phyloP scores from a whole-genome alignment of 257 asterid species.

The Cruciata laevipes region DNA sequence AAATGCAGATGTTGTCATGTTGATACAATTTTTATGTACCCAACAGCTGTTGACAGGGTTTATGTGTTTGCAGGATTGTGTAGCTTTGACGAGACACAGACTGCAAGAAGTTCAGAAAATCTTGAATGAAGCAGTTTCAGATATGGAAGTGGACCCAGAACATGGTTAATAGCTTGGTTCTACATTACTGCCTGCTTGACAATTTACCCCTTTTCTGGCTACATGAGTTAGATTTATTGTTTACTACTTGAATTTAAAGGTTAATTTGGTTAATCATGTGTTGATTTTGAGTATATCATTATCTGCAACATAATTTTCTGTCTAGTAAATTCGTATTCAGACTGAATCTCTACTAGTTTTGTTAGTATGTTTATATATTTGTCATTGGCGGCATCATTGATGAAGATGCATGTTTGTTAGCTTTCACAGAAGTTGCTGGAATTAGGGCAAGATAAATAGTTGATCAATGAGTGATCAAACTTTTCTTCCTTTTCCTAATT shows the following conservation, averaged over 20 bases:
- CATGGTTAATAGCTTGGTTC: not conserved
- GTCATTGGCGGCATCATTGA: not conserved
- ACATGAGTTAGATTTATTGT: not conserved
- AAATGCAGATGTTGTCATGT: not conserved
- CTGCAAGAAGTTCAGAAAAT: slow-evolving; percentile 55
- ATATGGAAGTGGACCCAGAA: slow-evolving; percentile 50
- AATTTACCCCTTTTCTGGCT: not conserved
- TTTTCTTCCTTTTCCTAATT: not conserved
- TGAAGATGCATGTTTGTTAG: not conserved
- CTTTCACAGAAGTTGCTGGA: not conserved
- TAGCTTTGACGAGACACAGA: slow-evolving; percentile 51
- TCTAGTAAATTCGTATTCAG: not conserved
- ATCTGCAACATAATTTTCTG: slow-evolving; percentile 2
- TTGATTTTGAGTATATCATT: not conserved
- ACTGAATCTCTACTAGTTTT: not conserved
- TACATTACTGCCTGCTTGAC: not conserved
- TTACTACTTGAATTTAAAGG: not conserved
- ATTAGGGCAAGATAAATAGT: not conserved
- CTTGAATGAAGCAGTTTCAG: slow-evolving; percentile 59
- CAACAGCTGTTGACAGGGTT: slow-evolving; percentile 9
- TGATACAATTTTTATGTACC: not conserved
- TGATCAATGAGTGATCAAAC: not conserved
- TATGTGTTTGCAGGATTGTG: slow-evolving; percentile 53
- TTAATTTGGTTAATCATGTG: not conserved
- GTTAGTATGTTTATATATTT: not conserved